Base-by-base conservation (phyloP, 2,329 filamentous ascomycete genomes). In the Xenosphaeropsis pyriputrescens region DNA sequence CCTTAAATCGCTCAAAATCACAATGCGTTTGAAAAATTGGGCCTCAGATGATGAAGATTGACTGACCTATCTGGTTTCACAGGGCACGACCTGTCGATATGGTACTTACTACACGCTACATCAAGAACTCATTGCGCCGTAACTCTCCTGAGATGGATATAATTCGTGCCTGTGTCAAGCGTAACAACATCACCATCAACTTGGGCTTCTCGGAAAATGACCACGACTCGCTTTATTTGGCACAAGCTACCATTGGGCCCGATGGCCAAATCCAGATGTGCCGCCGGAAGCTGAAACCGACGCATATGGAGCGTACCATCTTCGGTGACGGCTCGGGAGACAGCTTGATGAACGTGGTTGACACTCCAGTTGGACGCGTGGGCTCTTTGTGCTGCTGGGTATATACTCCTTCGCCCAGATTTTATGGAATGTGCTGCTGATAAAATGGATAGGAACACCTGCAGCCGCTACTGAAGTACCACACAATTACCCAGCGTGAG, bases 211-310 rank as follows among this genome's bases (percentile, higher is more conserved):
- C 60, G 3, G 66, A 68, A 43, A 56, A 61, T 18, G 61, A 65
- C 35, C 54, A 58, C 16, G 57, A 47, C 13, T 60, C 57, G 13
- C 50, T 67, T 2, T 65, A 65, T 47, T 61, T 67, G 37, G 56
- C 61, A 1, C 63, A 66, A 34, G 34, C 35, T 4, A 38, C 29
- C 18, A 41, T 41, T 26, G 26, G 33, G 22, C 16, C 18, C 18
- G 55, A 59, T 12, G 64, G 64, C 2, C 53, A 57, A 7, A 60
- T 68, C 37, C 53, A 64, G 9, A 57, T 64, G 46, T 61, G 65
- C 44, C 58, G 64, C 19, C 61, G 64, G 34, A 68, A 68, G 51
- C 66, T 67, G 47, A 68, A 68, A 57, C 64, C 64, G 1, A 67
- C 64, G 1, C 63, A 67, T 40, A 53, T 67, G 30, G 64, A 67